Evolutionary conservation across 2,329 filamentous ascomycete species (phyloP), one percentile per base, ranked within the genome.

Genomic region (Alternaria burnsii): DNA sequence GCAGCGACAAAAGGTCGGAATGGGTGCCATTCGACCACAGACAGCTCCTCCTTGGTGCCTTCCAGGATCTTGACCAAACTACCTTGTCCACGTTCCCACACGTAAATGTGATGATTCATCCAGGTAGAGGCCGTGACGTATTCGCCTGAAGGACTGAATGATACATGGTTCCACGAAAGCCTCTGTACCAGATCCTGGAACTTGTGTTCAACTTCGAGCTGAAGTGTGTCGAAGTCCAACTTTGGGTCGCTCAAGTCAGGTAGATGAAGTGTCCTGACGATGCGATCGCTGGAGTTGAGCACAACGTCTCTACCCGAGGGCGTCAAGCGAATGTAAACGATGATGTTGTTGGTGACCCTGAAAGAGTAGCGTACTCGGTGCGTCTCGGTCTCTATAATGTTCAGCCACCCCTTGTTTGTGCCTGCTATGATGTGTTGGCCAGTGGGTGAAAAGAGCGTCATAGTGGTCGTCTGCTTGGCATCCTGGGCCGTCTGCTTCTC

Each of bases 81-180:
- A 52, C 95, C 95, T 72, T 96, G 93, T 57, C 90, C 91, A 55
- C 95, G 89, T 80, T 99, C 95, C 95, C 94, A 98, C 28, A 98
- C 94, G 79, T 98, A 98, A 65, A 99, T 91, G 79, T 99, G 94
- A 71, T 97, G 94, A 74, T 99, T 99, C 84, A 98, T 98, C 78
- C 93, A 97, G 2, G 95, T 98, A 26, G 93, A 97, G 0, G 96
- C 95, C 24, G 93, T 93, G 41, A 99, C 93, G 76, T 98, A 98
- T 79, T 99, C 95, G 53, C 93, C 94, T 0, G 92, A 95, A 1
- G 92, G 91, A 73, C 93, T 97, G 77, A 99, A 98, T 0, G 94
- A 93, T 59, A 97, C 94, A 74, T 97, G 93, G 74, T 98, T 99
- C 95, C 95, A 99, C 7, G 91, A 93, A 12, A 98, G 82, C 44